Evolutionary conservation across 163 green algal species (phyloP), one percentile per base, ranked within the genome.

Genomic region (Botryococcus braunii): DNA sequence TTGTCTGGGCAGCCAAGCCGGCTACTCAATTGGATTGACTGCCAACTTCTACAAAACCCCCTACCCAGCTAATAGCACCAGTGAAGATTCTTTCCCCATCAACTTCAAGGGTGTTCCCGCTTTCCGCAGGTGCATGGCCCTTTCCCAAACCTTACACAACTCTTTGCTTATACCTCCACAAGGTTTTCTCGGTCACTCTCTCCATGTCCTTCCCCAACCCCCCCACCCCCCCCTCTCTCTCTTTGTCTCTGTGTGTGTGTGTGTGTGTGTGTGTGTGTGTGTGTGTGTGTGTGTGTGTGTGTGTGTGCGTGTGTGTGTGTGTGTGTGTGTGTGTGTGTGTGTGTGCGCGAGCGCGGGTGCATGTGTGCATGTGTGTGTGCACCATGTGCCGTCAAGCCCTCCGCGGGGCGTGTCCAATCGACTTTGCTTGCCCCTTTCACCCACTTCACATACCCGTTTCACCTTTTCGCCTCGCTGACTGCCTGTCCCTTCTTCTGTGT

Each of bases 1-100:
- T 27, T 76, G 70, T 38, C 56, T 76, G 17, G 56, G 64, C 1
- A 46, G 68, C 47, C 65, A 76, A 9, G 55, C 57, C 37, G 70
- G 70, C 5, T 70, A 55, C 29, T 67, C 43, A 39, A 69, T 40
- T 66, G 71, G 71, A 37, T 52, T 77, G 58, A 49, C 48, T 4
- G 46, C 48, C 29, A 41, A 31, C 4, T 77, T 77, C 59, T 77
- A 66, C 49, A n/a, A n/a, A 5, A 21, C 55, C 11, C n/a, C 47
- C 25, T 69, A 65, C 37, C 47, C 69, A 60, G 55, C 49, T 56
- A 46, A 59, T 34, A 40, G 46, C 43, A 63, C 40, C 34, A 25
- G 46, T 11, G 68, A 68, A 36, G 58, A 62, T 29, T 17, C 34
- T n/a, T 73, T 73, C 32, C 57, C 68, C 6, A n/a, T 73, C 25